A percentile compares a stretch with the other conserved stretches of the same genome.
phyloP scores from a whole-genome alignment of 2,329 filamentous ascomycete genomes.

The Venturia nashicola region DNA sequence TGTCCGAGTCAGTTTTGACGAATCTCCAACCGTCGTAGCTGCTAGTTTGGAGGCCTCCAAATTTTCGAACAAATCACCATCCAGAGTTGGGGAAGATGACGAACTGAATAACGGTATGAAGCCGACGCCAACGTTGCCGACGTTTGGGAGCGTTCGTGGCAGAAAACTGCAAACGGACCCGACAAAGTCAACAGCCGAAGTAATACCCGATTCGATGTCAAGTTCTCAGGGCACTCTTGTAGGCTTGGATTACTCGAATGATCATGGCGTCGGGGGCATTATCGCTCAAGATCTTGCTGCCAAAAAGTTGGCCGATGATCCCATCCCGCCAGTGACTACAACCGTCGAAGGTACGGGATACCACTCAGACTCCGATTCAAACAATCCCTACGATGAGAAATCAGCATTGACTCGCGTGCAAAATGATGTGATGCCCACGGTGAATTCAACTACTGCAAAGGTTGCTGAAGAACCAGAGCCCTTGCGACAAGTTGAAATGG shows the following conservation, averaged over 20 bases:
- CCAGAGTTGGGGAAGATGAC: conserved; percentile 45
- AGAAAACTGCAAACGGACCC: conserved; percentile 32
- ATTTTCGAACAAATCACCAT: conserved; percentile 19
- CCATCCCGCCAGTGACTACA: conserved; percentile 58
- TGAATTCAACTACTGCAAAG: conserved; percentile 19
- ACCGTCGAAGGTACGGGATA: conserved; percentile 56
- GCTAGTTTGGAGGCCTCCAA: conserved; percentile 31
- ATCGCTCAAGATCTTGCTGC: conserved; percentile 41
- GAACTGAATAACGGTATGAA: conserved; percentile 56
- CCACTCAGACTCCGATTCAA: conserved; percentile 38
- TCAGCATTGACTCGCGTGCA: conserved; percentile 15
- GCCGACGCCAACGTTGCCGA: conserved; percentile 60
- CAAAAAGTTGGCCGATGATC: conserved; percentile 41
- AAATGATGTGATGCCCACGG: conserved; percentile 16
- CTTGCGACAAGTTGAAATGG: neutral
- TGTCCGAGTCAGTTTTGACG: conserved; percentile 68
- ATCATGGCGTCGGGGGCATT: conserved; percentile 45
- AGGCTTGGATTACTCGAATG: conserved; percentile 41
- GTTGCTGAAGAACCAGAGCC: conserved; percentile 19
- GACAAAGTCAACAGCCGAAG: conserved; percentile 34
- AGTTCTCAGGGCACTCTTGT: neutral
- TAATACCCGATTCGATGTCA: conserved; percentile 23
- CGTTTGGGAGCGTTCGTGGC: conserved; percentile 61
- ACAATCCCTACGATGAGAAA: neutral
- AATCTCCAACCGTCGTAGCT: conserved; percentile 45